Percentiles rank a stretch among this genome's conserved stretches.
Conservation (phyloP, 2,329 filamentous ascomycete species). For the Helicocarpus griseus region DNA sequence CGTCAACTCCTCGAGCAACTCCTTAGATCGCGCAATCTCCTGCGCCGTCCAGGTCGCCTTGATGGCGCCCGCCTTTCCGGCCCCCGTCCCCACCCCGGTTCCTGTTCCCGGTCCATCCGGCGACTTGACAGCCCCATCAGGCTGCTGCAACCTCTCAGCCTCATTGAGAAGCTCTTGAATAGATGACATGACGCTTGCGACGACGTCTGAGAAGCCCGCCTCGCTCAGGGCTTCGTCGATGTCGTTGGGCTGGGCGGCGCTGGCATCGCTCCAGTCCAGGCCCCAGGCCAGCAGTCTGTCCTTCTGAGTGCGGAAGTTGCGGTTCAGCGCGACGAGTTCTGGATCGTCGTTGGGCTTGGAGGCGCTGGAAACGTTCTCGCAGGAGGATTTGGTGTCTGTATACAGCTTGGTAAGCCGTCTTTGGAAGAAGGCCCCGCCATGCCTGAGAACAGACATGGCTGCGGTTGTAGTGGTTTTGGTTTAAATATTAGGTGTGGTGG, state of each 20-base stretch:
- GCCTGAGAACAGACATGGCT: conserved; percentile 38
- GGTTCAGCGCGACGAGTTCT: conserved; percentile 47
- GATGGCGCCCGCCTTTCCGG: conserved; percentile 30
- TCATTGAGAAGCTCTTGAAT: conserved; percentile 55
- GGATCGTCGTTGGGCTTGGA: conserved; percentile 41
- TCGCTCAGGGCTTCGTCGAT: conserved; percentile 55
- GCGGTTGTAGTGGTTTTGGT: neutral
- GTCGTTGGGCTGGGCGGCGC: conserved; percentile 45
- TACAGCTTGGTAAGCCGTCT: conserved; percentile 51
- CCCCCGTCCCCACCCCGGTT: too few species aligned
- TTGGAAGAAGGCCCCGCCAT: conserved; percentile 36
- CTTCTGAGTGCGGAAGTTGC: conserved; percentile 54
- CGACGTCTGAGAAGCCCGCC: conserved; percentile 54
- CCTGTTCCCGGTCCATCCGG: conserved; percentile 26
- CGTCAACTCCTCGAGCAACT: conserved; percentile 51
- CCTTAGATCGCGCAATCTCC: conserved; percentile 46
- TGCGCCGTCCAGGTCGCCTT: conserved; percentile 39
- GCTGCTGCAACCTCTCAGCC: conserved; percentile 47
- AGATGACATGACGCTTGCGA: conserved; percentile 54
- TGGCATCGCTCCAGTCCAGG: conserved; percentile 56
- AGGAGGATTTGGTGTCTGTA: conserved; percentile 54
- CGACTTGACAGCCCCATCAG: conserved; percentile 27
- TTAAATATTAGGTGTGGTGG: neutral
- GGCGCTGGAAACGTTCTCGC: conserved; percentile 43
- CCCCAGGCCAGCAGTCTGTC: conserved; percentile 56